phyloP scores from a whole-genome alignment of 2,329 filamentous ascomycete species.

The Fusarium globosum region DNA sequence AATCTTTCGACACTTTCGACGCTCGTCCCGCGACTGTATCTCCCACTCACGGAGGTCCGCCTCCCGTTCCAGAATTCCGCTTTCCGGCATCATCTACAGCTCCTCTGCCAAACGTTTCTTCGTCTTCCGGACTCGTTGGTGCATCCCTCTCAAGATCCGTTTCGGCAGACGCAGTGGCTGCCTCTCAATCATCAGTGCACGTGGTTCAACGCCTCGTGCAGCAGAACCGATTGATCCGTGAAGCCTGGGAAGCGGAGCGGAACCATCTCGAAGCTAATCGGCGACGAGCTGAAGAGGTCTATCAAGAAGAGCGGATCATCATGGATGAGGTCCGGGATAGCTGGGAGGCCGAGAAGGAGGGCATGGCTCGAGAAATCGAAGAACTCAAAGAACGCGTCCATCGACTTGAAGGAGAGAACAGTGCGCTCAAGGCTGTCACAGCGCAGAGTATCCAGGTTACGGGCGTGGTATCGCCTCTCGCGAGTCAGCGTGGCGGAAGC shows the following conservation, averaged over 20 bases:
- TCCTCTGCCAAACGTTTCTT: constrained; percentile 37
- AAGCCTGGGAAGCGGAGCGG: constrained; percentile 65
- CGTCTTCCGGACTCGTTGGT: constrained; percentile 32
- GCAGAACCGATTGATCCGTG: constrained; percentile 57
- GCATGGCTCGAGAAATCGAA: constrained; percentile 55
- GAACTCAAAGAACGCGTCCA: constrained; percentile 54
- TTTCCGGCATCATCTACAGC: constrained; percentile 38
- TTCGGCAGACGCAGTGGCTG: constrained; percentile 47
- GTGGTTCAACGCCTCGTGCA: constrained; percentile 55
- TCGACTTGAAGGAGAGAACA: constrained; percentile 53
- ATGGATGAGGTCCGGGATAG: constrained; percentile 63
- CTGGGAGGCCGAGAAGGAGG: constrained; percentile 59
- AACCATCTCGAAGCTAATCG: constrained; percentile 65
- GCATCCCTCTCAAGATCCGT: constrained; percentile 45
- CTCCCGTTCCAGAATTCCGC: constrained; percentile 20
- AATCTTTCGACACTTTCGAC: constrained; percentile 27
- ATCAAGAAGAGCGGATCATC: constrained; percentile 63
- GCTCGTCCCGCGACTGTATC: constrained; percentile 29
- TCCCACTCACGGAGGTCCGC: constrained; percentile 31
- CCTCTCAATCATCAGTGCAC: constrained; percentile 49
- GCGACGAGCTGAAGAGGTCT: constrained; percentile 65
- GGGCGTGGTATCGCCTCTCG: constrained; percentile 47
- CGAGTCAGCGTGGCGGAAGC: constrained; percentile 44
- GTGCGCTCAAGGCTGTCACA: constrained; percentile 47
- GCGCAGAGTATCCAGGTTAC: constrained; percentile 46